phyloP scores from a whole-genome alignment of 257 asterid genomes.

The Salvia hispanica region DNA sequence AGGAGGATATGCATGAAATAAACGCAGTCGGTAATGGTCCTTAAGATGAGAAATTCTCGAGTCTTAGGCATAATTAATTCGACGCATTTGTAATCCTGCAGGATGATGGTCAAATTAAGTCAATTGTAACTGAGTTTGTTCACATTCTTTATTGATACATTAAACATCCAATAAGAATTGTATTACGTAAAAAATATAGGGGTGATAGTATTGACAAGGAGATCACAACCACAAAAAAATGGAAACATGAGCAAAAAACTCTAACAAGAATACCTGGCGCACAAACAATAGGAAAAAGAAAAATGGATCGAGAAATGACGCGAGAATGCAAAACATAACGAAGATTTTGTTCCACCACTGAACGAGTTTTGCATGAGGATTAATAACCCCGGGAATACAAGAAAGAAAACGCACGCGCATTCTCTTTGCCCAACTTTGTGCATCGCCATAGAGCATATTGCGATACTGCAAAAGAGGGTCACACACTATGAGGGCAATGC shows the following conservation, averaged over 20 bases:
- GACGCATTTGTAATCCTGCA: slow-evolving; percentile 71
- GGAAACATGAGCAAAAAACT: neutral
- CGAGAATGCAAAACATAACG: slow-evolving; percentile 65
- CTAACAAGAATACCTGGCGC: slow-evolving; percentile 51
- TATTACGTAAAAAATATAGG: neutral
- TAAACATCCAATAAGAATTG: no score
- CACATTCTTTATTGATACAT: slow-evolving; percentile 6
- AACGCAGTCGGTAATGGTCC: slow-evolving; percentile 76
- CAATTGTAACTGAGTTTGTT: neutral
- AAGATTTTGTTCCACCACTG: slow-evolving; percentile 86
- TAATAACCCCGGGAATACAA: slow-evolving; percentile 71
- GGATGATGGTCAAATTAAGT: neutral
- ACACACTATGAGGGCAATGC: neutral
- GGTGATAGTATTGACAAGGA: neutral
- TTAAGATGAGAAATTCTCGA: slow-evolving; percentile 51
- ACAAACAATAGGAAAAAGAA: slow-evolving; percentile 71
- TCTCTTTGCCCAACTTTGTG: slow-evolving; percentile 79
- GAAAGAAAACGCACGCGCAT: slow-evolving; percentile 38
- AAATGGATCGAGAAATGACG: slow-evolving; percentile 74
- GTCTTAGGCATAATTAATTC: slow-evolving; percentile 57
- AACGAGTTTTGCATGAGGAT: slow-evolving; percentile 65
- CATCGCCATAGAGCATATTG: slow-evolving; percentile 69
- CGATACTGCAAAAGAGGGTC: slow-evolving; percentile 52
- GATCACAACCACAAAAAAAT: neutral
- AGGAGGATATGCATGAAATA: slow-evolving; percentile 78